These are phyloP conservation scores for Phaeodactylum tricornutum DNA, from an alignment of 108 stramenopile species.

Conservation along the genomic window DNA sequence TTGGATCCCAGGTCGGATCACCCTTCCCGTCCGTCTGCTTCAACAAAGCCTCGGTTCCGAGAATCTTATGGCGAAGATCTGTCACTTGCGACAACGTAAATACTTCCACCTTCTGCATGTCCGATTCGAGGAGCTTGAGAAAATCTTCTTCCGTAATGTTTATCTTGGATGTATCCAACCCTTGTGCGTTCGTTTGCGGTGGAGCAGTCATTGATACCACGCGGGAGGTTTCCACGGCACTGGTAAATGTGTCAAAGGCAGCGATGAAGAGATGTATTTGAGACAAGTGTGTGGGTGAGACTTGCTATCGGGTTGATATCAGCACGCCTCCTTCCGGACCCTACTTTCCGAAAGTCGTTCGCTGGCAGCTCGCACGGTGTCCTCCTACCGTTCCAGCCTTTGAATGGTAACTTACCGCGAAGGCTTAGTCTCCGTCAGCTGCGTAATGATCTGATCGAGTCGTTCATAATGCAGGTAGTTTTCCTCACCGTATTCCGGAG, in stretches of 20 bases:
- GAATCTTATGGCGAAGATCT: conserved; percentile 47
- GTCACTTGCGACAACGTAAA: conserved; percentile 77
- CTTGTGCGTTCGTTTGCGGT: conserved; percentile 76
- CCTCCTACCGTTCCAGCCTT: no score
- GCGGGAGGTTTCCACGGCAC: conserved; percentile 56
- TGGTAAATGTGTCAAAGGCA: no score
- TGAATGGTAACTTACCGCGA: conserved; percentile 67
- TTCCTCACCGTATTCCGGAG: conserved; percentile 62
- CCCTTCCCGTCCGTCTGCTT: conserved; percentile 9
- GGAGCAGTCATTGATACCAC: conserved; percentile 79
- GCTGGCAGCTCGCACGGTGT: no score
- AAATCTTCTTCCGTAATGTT: conserved; percentile 82
- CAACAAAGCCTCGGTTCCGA: conserved; percentile 17
- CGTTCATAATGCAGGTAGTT: conserved; percentile 65
- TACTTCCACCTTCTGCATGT: conserved; percentile 80
- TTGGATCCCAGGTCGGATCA: not conserved
- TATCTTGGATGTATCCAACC: conserved; percentile 34
- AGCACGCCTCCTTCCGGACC: no score
- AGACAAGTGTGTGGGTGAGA: no score
- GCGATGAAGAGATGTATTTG: no score
- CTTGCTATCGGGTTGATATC: no score
- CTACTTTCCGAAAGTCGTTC: no score
- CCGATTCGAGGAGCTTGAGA: conserved; percentile 65
- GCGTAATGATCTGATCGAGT: conserved; percentile 64
- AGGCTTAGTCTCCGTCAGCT: conserved; percentile 40